phyloP scores from a whole-genome alignment of 345 rosid genomes.

The Euclidium syriacum region DNA sequence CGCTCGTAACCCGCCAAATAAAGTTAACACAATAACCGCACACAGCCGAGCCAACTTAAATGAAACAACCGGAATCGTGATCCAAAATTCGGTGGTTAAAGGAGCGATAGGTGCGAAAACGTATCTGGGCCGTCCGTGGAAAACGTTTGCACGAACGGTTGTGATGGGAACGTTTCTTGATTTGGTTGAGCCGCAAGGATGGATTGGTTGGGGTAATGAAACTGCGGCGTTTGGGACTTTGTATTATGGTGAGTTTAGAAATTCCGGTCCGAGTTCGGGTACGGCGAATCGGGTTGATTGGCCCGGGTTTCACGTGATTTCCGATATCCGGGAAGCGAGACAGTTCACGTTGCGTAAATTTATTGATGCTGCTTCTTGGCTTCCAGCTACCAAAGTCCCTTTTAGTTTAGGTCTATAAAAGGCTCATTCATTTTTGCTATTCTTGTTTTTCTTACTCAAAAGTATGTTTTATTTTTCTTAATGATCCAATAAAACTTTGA shows the following conservation, averaged over 20 bases:
- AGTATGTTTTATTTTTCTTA: too few relatives aligned
- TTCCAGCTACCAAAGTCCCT: slow-evolving; percentile 34
- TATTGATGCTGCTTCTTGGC: slow-evolving; percentile 39
- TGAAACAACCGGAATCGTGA: slow-evolving; percentile 45
- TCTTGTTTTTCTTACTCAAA: too few relatives aligned
- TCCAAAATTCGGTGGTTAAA: slow-evolving; percentile 37
- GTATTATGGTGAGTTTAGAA: slow-evolving; percentile 47
- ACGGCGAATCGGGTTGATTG: slow-evolving; percentile 38
- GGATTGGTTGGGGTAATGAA: slow-evolving; percentile 37
- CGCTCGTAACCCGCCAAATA: slow-evolving; percentile 31
- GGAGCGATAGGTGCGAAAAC: slow-evolving; percentile 34
- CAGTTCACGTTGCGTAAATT: slow-evolving; percentile 38
- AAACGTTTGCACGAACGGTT: slow-evolving; percentile 35
- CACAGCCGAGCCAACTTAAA: slow-evolving; percentile 39
- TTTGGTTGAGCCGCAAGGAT: slow-evolving; percentile 37
- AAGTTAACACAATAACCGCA: slow-evolving; percentile 36
- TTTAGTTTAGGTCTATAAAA: slow-evolving; percentile 28
- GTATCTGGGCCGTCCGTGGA: slow-evolving; percentile 50
- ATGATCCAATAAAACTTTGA: too few relatives aligned
- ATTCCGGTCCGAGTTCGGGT: slow-evolving; percentile 39
- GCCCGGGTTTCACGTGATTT: slow-evolving; percentile 40
- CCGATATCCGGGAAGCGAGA: slow-evolving; percentile 32
- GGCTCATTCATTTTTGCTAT: neutral
- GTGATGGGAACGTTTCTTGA: slow-evolving; percentile 37
- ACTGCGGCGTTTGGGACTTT: slow-evolving; percentile 29